phyloP scores from a whole-genome alignment of 306 rosid genomes.

The Vigna reflexopilosa region DNA sequence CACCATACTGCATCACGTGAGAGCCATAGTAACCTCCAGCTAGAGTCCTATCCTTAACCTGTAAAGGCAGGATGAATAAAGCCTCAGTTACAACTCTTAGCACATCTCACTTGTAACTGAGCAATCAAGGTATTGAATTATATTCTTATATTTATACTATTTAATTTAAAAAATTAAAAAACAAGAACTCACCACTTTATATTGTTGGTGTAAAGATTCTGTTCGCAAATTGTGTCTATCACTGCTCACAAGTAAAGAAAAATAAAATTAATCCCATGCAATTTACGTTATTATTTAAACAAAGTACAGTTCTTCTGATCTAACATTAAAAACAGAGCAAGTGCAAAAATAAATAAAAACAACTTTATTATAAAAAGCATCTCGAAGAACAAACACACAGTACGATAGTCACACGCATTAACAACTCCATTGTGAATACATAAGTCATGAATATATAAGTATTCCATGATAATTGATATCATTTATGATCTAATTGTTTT shows the following conservation, averaged over 20 bases:
- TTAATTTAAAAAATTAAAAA: slow-evolving; percentile 9
- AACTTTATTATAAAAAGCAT: neutral
- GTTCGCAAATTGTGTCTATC: slow-evolving; percentile 78
- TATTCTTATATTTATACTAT: neutral
- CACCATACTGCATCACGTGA: slow-evolving; percentile 98
- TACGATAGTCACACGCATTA: slow-evolving; percentile 22
- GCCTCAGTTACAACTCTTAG: slow-evolving; percentile 7
- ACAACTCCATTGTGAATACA: slow-evolving; percentile 14
- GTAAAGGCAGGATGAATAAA: slow-evolving; percentile 35
- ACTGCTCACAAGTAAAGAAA: slow-evolving; percentile 60
- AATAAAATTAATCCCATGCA: slow-evolving; percentile 24
- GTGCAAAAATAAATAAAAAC: neutral
- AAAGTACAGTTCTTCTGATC: neutral
- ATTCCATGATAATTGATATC: slow-evolving; percentile 11
- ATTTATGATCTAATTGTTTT: slow-evolving; percentile 26
- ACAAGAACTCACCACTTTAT: slow-evolving; percentile 71
- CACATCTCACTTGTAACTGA: slow-evolving; percentile 12
- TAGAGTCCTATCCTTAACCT: slow-evolving; percentile 85
- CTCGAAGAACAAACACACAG: neutral
- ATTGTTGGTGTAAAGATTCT: slow-evolving; percentile 86
- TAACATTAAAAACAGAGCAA: neutral
- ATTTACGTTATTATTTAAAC: neutral
- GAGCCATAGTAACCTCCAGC: slow-evolving; percentile 67
- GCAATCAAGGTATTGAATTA: slow-evolving; percentile 30
- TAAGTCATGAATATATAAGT: neutral